phyloP scores from a whole-genome alignment of 2,329 filamentous ascomycete species.

The Chrysoporthe deuterocubensis region DNA sequence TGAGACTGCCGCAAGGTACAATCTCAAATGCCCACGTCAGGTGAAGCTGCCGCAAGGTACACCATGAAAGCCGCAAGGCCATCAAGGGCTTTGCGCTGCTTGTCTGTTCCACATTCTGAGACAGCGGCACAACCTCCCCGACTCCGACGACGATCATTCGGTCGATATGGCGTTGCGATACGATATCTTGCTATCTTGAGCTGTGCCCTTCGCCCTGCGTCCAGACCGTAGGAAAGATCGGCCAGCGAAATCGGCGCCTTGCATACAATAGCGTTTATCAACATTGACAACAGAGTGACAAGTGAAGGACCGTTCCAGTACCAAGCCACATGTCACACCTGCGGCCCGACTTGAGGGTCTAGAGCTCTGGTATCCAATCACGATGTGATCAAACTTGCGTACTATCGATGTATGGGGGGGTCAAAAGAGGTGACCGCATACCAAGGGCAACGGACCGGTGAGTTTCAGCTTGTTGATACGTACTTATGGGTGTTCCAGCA shows the following conservation, averaged over 20 bases:
- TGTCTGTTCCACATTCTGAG: slow-evolving; percentile 7
- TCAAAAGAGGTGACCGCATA: background rate
- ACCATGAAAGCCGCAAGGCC: background rate
- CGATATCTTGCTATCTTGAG: background rate
- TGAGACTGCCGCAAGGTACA: background rate
- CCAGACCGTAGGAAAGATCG: background rate
- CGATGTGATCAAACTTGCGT: background rate
- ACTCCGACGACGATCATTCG: background rate
- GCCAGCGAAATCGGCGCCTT: background rate
- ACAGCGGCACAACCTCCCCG: background rate
- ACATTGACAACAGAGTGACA: background rate
- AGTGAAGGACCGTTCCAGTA: background rate
- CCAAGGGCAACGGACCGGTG: background rate
- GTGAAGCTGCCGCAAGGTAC: background rate
- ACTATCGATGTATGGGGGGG: background rate
- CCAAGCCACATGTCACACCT: background rate
- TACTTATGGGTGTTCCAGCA: background rate
- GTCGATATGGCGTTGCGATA: background rate
- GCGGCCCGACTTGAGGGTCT: background rate
- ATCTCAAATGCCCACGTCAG: background rate
- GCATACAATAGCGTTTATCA: background rate
- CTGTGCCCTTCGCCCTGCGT: slow-evolving; percentile 1
- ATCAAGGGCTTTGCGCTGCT: background rate
- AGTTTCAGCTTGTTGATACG: background rate
- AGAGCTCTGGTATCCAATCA: background rate